These are phyloP conservation scores for Alectoria sarmentosa DNA, from an alignment of 495 filamentous ascomycete species.

Conservation along the genomic window DNA sequence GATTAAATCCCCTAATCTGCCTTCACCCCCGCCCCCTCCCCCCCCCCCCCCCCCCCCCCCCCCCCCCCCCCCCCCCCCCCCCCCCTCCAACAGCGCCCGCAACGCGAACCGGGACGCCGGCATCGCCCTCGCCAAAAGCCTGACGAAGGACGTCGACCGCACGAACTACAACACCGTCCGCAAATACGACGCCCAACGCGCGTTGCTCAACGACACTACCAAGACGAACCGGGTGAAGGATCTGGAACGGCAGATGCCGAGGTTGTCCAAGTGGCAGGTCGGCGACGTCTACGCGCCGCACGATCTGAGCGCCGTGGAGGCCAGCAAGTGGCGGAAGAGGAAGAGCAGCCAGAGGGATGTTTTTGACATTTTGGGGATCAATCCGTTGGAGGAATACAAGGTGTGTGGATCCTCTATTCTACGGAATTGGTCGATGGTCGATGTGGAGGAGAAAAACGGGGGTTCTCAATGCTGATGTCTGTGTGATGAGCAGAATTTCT, in stretches of 20 bases:
- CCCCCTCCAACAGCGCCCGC: conserved; percentile 6
- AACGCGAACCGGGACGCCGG: neutral
- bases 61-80: conserved; percentile 14
- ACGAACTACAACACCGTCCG: conserved; percentile 3
- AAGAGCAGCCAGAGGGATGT: conserved; percentile 49
- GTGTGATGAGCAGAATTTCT: conserved; percentile 62
- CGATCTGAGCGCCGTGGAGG: conserved; percentile 70
- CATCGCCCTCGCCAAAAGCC: neutral
- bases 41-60: conserved; percentile 7
- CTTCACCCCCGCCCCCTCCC: neutral
- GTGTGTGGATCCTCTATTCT: conserved; percentile 39
- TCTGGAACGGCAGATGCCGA: conserved; percentile 35
- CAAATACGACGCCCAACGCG: neutral
- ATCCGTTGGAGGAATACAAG: conserved; percentile 78
- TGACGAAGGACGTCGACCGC: neutral
- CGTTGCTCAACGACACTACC: conserved; percentile 19
- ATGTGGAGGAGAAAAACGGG: neutral
- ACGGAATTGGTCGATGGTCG: no score
- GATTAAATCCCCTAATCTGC: neutral
- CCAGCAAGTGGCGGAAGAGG: conserved; percentile 57
- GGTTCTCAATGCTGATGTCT: conserved; percentile 7
- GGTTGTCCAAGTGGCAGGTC: conserved; percentile 48
- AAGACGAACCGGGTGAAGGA: conserved; percentile 12
- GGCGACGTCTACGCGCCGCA: conserved; percentile 90
- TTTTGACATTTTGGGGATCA: conserved; percentile 73